Percentiles rank a stretch among this genome's conserved stretches.
These are phyloP conservation scores for Hymenotorrendiella dingleyae DNA, from an alignment of 2,329 filamentous ascomycete genomes.

Conservation along the genomic window DNA sequence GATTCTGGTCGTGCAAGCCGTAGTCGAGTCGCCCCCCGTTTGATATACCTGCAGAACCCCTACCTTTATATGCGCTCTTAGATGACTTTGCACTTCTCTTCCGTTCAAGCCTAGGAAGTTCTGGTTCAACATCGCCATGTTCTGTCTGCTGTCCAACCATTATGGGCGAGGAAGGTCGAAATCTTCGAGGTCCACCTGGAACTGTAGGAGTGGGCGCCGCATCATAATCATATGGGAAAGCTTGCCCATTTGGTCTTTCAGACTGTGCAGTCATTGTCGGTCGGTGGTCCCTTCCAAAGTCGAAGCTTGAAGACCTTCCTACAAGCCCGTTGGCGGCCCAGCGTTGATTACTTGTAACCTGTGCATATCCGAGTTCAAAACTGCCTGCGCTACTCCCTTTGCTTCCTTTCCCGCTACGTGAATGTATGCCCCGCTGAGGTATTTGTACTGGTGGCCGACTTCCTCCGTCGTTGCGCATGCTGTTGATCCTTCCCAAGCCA, in stretches of 20 bases:
- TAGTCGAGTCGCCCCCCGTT: slow-evolving; percentile 29
- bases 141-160: slow-evolving; percentile 22
- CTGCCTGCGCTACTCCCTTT: slow-evolving; percentile 66
- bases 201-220: slow-evolving; percentile 83
- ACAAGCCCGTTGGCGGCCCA: slow-evolving; percentile 44
- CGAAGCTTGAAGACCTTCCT: slow-evolving; percentile 66
- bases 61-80: slow-evolving; percentile 30
- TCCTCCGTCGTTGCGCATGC: slow-evolving; percentile 39
- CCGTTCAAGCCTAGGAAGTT: slow-evolving; percentile 41
- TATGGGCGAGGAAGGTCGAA: slow-evolving; percentile 35
- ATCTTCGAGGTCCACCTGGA: slow-evolving; percentile 67
- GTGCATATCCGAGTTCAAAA: slow-evolving; percentile 57
- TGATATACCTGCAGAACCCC: slow-evolving; percentile 36
- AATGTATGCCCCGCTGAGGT: slow-evolving; percentile 43
- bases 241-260: slow-evolving; percentile 25
- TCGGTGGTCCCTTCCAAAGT: slow-evolving; percentile 48
- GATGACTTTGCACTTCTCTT: slow-evolving; percentile 55
- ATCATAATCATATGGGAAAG: slow-evolving; percentile 52
- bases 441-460: slow-evolving; percentile 31
- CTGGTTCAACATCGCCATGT: slow-evolving; percentile 12
- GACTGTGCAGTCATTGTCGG: slow-evolving; percentile 27
- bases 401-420: slow-evolving; percentile 57
- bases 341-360: slow-evolving; percentile 52
- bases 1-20: slow-evolving; percentile 27
- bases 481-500: slow-evolving; percentile 56